Conservation (phyloP, 352 stramenopile genomes). For the Halophytophthora batemanensis region DNA sequence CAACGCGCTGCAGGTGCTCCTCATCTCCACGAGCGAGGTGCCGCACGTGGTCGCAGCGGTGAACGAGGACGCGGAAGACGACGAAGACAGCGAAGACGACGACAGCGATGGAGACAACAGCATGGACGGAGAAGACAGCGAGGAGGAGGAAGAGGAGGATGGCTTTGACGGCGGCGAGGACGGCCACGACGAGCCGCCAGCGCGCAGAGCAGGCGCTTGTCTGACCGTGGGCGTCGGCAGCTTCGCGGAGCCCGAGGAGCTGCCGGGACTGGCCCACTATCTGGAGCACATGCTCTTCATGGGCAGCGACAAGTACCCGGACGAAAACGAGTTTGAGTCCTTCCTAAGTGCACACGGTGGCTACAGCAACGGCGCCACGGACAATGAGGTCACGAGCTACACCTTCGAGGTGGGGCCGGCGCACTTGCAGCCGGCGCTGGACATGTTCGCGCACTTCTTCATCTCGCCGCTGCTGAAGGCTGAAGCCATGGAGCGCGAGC, state of each 20-base stretch:
- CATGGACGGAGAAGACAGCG: conserved; percentile 30
- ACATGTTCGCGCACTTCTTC: conserved; percentile 96
- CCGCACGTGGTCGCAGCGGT: conserved; percentile 25
- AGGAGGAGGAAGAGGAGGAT: conserved; percentile 23
- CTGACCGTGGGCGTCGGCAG: conserved; percentile 69
- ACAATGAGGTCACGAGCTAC: conserved; percentile 92
- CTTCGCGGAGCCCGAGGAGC: conserved; percentile 63
- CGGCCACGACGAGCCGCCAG: conserved; percentile 17
- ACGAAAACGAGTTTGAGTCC: conserved; percentile 92
- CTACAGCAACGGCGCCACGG: conserved; percentile 91
- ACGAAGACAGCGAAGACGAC: conserved; percentile 19
- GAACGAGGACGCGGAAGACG: conserved; percentile 27
- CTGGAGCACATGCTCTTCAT: conserved; percentile 98
- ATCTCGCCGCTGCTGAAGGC: conserved; percentile 84
- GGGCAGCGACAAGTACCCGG: conserved; percentile 90
- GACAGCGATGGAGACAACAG: conserved; percentile 20
- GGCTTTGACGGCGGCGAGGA: conserved; percentile 40
- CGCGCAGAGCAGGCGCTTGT: conserved; percentile 51
- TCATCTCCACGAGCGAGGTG: conserved; percentile 63
- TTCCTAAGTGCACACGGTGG: conserved; percentile 89
- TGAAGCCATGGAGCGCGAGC: conserved; percentile 76
- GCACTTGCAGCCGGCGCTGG: conserved; percentile 63
- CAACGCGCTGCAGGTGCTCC: conserved; percentile 74
- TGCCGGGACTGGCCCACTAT: conserved; percentile 88
- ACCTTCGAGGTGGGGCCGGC: conserved; percentile 89